Conservation (phyloP, 2,329 filamentous ascomycete genomes). For the Pochonia chlamydosporia region DNA sequence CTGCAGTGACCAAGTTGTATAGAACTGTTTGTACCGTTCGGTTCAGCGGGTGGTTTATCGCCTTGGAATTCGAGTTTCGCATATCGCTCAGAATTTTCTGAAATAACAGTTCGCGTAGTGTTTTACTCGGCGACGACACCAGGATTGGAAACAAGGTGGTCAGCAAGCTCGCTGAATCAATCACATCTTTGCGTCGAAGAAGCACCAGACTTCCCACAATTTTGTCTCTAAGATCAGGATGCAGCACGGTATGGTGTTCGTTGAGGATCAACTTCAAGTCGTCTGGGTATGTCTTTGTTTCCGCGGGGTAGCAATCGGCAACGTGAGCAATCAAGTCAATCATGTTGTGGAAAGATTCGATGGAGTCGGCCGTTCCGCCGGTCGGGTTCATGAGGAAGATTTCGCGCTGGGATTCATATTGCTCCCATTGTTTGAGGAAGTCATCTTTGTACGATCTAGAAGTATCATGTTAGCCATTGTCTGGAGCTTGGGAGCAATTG, state of each 20-base stretch:
- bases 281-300: slow-evolving; percentile 70
- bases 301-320: slow-evolving; percentile 83
- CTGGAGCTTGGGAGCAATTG: neutral
- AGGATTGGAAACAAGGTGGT: slow-evolving; percentile 94
- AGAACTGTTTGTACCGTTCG: slow-evolving; percentile 88
- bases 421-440: slow-evolving; percentile 80
- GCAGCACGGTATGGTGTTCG: slow-evolving; percentile 75
- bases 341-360: slow-evolving; percentile 81
- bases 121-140: slow-evolving; percentile 86
- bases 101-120: slow-evolving; percentile 75
- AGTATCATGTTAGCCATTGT: slow-evolving; percentile 8
- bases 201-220: slow-evolving; percentile 86
- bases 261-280: slow-evolving; percentile 78
- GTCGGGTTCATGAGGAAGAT: slow-evolving; percentile 83
- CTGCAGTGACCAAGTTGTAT: slow-evolving; percentile 83
- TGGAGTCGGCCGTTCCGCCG: slow-evolving; percentile 68
- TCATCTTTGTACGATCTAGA: slow-evolving; percentile 80
- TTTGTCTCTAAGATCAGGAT: slow-evolving; percentile 86
- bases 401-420: slow-evolving; percentile 86
- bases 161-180: slow-evolving; percentile 77
- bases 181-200: slow-evolving; percentile 82
- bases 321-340: slow-evolving; percentile 93
- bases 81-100: slow-evolving; percentile 88
- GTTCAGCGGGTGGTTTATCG: slow-evolving; percentile 88
- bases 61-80: slow-evolving; percentile 78